Evolutionary conservation across 306 rosid genomes (phyloP).

Genomic region (Sicyos baderoa): DNA sequence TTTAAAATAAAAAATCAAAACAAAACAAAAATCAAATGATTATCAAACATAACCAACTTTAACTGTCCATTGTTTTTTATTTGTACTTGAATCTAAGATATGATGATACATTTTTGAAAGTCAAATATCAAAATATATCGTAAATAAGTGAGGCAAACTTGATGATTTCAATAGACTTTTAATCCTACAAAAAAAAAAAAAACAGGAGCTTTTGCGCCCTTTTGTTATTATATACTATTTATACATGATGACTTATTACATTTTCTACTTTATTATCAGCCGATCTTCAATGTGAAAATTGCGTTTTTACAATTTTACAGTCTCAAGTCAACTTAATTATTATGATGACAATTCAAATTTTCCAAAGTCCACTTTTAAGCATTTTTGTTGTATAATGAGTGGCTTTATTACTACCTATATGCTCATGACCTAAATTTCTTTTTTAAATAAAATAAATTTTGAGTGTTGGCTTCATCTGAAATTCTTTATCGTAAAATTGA

Average conservation of each 20-base stretch:
- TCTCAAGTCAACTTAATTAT: slow-evolving; percentile 5
- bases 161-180: not conserved
- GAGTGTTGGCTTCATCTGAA: no score
- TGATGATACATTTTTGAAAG: not conserved
- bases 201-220: no score
- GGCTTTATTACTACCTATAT: not conserved
- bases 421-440: no score
- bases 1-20: no score
- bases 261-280: not conserved
- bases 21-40: no score
- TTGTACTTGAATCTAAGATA: not conserved
- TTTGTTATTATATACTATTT: not conserved
- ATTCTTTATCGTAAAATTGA: no score
- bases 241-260: not conserved
- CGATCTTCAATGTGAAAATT: not conserved
- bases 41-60: no score
- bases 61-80: no score
- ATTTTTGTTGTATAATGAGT: not conserved
- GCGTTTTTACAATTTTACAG: not conserved
- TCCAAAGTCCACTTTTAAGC: not conserved
- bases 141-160: not conserved
- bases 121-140: not conserved
- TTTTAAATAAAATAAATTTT: no score
- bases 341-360: not conserved
- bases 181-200: not conserved